Percentiles rank a stretch among this genome's conserved stretches.
Conservation (phyloP, 1,139 yeast genomes). For the Saccharomyces hybrid region DNA sequence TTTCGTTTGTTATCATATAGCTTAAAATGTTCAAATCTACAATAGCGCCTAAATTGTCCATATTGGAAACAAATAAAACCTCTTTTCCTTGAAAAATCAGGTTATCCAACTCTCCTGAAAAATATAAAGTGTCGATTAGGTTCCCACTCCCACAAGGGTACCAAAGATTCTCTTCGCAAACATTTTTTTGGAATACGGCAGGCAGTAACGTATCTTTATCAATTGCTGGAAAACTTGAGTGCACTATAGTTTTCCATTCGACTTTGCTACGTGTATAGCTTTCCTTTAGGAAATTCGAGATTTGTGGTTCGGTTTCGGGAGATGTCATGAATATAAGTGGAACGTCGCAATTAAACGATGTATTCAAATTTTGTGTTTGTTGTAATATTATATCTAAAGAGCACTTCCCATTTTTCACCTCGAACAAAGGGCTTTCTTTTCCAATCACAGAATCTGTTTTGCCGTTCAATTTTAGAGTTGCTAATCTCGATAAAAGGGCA, state of each 20-base stretch:
- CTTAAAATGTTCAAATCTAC: conserved; percentile 76
- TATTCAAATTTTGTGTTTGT: conserved; percentile 88
- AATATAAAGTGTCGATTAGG: conserved; percentile 80
- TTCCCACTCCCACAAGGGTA: conserved; percentile 99
- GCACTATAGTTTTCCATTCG: conserved; percentile 91
- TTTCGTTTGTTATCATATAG: conserved; percentile 85
- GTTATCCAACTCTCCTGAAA: conserved; percentile 87
- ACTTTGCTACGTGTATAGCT: conserved; percentile 94
- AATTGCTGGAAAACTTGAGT: conserved; percentile 93
- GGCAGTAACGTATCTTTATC: conserved; percentile 91
- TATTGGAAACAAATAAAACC: conserved; percentile 88
- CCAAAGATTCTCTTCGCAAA: conserved; percentile 80
- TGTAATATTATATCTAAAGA: conserved; percentile 88
- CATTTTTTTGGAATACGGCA: conserved; percentile 54
- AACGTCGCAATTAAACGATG: conserved; percentile 84
- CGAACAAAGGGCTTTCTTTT: conserved; percentile 71
- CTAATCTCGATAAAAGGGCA: conserved; percentile 69
- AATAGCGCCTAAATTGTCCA: conserved; percentile 97
- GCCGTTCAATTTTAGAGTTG: conserved; percentile 93
- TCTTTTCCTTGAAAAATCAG: conserved; percentile 91
- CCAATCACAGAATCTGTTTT: conserved; percentile 99
- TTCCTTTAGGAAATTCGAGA: conserved; percentile 84
- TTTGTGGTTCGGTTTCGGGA: conserved; percentile 89
- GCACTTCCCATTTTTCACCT: conserved; percentile 96
- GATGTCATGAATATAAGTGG: conserved; percentile 97